These are phyloP conservation scores for Cucumis cinereus DNA, from an alignment of 306 rosid genomes.

Conservation along the genomic window DNA sequence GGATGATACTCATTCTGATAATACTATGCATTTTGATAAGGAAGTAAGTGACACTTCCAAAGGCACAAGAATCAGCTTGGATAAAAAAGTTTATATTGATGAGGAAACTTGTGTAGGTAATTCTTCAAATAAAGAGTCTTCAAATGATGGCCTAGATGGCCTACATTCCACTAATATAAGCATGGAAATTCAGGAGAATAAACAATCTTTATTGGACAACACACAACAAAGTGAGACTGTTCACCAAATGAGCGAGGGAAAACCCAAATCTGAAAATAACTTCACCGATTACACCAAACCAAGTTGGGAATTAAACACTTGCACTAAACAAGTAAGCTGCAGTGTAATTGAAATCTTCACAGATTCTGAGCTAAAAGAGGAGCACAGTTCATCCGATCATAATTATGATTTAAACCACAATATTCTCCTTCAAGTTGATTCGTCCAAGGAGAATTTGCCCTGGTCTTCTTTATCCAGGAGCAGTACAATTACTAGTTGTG, in stretches of 20 bases:
- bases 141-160: slow-evolving; percentile 14
- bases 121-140: slow-evolving; percentile 21
- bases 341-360: slow-evolving; percentile 15
- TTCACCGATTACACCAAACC: slow-evolving; percentile 29
- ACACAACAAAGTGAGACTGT: not conserved
- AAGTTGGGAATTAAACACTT: slow-evolving; percentile 33
- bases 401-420: slow-evolving; percentile 16
- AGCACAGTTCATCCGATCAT: slow-evolving; percentile 19
- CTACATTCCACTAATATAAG: slow-evolving; percentile 9
- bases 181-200: not conserved
- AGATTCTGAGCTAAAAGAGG: slow-evolving; percentile 33
- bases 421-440: slow-evolving; percentile 19
- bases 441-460: slow-evolving; percentile 19
- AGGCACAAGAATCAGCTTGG: slow-evolving; percentile 12
- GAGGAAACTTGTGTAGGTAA: slow-evolving; percentile 19
- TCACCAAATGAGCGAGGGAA: not conserved
- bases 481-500: slow-evolving; percentile 20
- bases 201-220: not conserved
- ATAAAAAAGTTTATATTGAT: slow-evolving; percentile 14
- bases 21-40: slow-evolving; percentile 22
- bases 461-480: slow-evolving; percentile 20
- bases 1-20: slow-evolving; percentile 33
- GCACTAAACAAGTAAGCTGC: slow-evolving; percentile 26
- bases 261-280: not conserved
- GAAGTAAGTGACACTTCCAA: slow-evolving; percentile 18